phyloP scores from a whole-genome alignment of 345 rosid species.

The Syzygium aromaticum region DNA sequence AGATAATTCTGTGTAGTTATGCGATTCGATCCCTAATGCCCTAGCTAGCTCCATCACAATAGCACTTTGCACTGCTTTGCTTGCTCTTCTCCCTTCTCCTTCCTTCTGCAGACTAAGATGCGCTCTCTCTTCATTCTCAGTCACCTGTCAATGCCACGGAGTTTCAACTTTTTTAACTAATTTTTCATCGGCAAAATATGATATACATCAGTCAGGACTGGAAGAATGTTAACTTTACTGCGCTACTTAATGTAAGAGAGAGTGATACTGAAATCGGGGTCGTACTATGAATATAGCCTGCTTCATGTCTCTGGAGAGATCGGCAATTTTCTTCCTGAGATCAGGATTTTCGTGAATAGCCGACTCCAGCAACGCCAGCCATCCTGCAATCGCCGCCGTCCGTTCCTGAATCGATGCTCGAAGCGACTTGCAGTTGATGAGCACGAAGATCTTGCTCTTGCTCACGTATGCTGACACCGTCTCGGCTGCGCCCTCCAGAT shows the following conservation, averaged over 20 bases:
- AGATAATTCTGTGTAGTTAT: slow-evolving; percentile 10
- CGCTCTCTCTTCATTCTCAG: slow-evolving; percentile 35
- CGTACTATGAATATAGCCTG: slow-evolving; percentile 20
- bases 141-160: slow-evolving; percentile 15
- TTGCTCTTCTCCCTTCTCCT: slow-evolving; percentile 21
- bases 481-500: slow-evolving; percentile 15
- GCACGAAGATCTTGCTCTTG: slow-evolving; percentile 28
- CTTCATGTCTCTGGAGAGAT: slow-evolving; percentile 33
- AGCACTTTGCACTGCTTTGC: slow-evolving; percentile 31
- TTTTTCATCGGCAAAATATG: neutral
- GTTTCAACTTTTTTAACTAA: neutral
- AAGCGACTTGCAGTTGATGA: slow-evolving; percentile 21
- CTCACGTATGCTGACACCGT: slow-evolving; percentile 13
- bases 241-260: neutral
- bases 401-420: slow-evolving; percentile 13
- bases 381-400: slow-evolving; percentile 19
- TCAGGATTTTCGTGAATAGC: slow-evolving; percentile 15
- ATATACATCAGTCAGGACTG: neutral
- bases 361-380: slow-evolving; percentile 27
- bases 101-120: slow-evolving; percentile 22
- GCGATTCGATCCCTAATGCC: slow-evolving; percentile 24
- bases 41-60: slow-evolving; percentile 35
- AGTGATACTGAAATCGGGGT: neutral
- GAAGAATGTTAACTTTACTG: neutral
- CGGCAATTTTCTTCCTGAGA: slow-evolving; percentile 21